Evolutionary conservation across 2,329 filamentous ascomycete species (phyloP).

Genomic region (Colletotrichum sp.): DNA sequence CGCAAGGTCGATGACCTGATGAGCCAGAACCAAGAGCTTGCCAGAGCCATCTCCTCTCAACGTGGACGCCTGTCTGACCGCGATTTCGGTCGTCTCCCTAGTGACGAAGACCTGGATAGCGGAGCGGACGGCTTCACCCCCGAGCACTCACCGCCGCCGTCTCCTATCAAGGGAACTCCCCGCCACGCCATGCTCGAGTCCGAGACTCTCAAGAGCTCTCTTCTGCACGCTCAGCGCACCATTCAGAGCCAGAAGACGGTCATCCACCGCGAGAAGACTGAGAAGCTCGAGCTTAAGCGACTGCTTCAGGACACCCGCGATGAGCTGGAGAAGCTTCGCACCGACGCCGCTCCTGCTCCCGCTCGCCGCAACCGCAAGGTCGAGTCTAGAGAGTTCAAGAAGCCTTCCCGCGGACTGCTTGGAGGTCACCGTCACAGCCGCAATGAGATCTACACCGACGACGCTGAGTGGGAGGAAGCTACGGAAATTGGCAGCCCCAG

Average conservation of each 20-base stretch:
- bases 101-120: slow-evolving; percentile 68
- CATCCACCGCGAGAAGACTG: slow-evolving; percentile 96
- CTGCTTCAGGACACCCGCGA: slow-evolving; percentile 95
- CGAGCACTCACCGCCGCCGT: slow-evolving; percentile 88
- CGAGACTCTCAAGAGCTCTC: slow-evolving; percentile 92
- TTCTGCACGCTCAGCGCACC: slow-evolving; percentile 93
- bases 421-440: slow-evolving; percentile 76
- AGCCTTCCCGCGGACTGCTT: slow-evolving; percentile 70
- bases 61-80: slow-evolving; percentile 71
- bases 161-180: slow-evolving; percentile 89
- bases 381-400: slow-evolving; percentile 76
- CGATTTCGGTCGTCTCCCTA: slow-evolving; percentile 61
- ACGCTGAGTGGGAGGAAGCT: slow-evolving; percentile 91
- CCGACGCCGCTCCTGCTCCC: slow-evolving; percentile 48
- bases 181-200: slow-evolving; percentile 91
- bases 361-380: slow-evolving; percentile 68
- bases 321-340: slow-evolving; percentile 78
- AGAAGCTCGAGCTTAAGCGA: slow-evolving; percentile 93
- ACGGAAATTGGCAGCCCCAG: slow-evolving; percentile 57
- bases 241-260: slow-evolving; percentile 96
- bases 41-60: slow-evolving; percentile 78
- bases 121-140: slow-evolving; percentile 75
- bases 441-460: slow-evolving; percentile 80
- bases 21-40: slow-evolving; percentile 89
- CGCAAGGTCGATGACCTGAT: slow-evolving; percentile 88